A percentile compares a stretch with the other conserved stretches of the same genome.
These are phyloP conservation scores for Brassica cretica DNA, from an alignment of 345 rosid genomes.

Conservation along the genomic window DNA sequence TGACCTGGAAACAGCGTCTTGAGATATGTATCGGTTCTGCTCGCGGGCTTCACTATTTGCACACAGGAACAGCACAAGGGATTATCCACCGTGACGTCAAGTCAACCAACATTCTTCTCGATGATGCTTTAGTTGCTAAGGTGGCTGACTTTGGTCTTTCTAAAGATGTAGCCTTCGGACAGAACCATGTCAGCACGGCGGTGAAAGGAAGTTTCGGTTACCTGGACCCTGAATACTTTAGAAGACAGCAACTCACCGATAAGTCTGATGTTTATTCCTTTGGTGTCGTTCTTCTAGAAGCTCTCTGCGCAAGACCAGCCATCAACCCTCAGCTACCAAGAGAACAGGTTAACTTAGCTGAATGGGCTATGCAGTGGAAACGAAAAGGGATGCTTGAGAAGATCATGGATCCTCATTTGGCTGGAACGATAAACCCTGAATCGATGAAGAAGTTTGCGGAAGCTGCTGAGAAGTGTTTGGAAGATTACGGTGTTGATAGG, in stretches of 20 bases:
- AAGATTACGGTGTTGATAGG: conserved; percentile 43
- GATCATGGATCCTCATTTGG: conserved; percentile 54
- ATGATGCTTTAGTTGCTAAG: conserved; percentile 74
- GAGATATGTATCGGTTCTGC: conserved; percentile 82
- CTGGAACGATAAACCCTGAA: conserved; percentile 53
- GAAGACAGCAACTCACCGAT: conserved; percentile 64
- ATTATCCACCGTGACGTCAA: conserved; percentile 88
- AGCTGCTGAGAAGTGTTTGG: conserved; percentile 46
- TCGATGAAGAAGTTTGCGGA: conserved; percentile 55
- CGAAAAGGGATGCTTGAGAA: conserved; percentile 48
- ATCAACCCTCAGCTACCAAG: conserved; percentile 61
- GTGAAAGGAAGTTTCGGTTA: conserved; percentile 62
- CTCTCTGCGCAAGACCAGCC: conserved; percentile 67
- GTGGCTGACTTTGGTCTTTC: conserved; percentile 85
- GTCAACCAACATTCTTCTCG: conserved; percentile 77
- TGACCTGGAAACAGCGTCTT: conserved; percentile 76
- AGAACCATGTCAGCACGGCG: conserved; percentile 59
- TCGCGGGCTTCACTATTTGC: conserved; percentile 78
- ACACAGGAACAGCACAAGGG: conserved; percentile 88
- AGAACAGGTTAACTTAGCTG: conserved; percentile 70
- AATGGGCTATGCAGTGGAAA: conserved; percentile 67
- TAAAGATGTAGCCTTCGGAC: conserved; percentile 71
- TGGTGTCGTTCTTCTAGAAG: conserved; percentile 69
- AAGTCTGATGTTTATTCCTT: conserved; percentile 71
- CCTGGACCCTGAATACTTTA: conserved; percentile 66